Evolutionary conservation across 192 early-diverging fungal species (phyloP).

Genomic region (Backusella australiensis): DNA sequence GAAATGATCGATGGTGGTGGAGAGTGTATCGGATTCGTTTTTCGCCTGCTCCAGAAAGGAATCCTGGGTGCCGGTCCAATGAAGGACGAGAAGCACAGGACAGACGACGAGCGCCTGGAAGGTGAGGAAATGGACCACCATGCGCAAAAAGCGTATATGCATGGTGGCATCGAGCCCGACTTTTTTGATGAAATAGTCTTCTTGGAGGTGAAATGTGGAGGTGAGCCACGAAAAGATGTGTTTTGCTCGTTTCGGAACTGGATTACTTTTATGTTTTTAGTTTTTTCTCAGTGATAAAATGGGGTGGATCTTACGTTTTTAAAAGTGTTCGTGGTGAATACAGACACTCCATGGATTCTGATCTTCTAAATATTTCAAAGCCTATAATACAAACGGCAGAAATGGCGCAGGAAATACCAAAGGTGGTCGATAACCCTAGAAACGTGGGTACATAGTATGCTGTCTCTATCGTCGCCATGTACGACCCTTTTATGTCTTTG

Average conservation of each 20-base stretch:
- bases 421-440: constrained; percentile 48
- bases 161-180: constrained; percentile 62
- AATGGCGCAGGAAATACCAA: constrained; percentile 49
- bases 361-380: constrained; percentile 49
- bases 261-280: constrained; percentile 31
- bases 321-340: constrained; percentile 47
- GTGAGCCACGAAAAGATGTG: constrained; percentile 51
- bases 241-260: constrained; percentile 45
- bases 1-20: constrained; percentile 17
- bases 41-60: neutral
- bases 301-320: neutral
- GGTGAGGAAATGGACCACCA: constrained; percentile 52
- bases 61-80: constrained; percentile 32
- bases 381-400: constrained; percentile 42
- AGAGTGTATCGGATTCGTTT: constrained; percentile 1
- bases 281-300: too few species aligned
- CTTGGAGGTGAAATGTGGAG: constrained; percentile 39
- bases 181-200: constrained; percentile 51
- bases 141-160: constrained; percentile 60
- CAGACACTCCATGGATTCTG: constrained; percentile 48
- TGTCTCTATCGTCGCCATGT: constrained; percentile 45
- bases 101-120: constrained; percentile 42
- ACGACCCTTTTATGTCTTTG: neutral
- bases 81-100: constrained; percentile 48
- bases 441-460: constrained; percentile 44